Evolutionary conservation across 148 eudicot species (phyloP), one percentile per base, ranked within the genome.

Genomic region (Simmondsia chinensis): DNA sequence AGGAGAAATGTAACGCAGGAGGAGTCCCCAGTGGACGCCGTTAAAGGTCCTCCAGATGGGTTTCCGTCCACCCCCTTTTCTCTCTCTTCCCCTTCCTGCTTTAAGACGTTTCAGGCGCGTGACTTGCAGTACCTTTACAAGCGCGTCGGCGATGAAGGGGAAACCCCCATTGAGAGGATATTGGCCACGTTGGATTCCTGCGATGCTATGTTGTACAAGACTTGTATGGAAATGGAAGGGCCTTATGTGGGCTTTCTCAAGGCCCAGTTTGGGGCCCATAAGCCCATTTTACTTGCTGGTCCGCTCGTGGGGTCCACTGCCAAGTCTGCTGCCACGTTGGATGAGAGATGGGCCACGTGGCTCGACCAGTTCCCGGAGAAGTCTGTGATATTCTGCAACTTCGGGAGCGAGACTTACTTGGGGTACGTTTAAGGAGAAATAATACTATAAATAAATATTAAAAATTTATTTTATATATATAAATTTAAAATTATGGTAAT

Each of bases 381-480:
- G 1, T 71, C 82, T 2, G 74, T 76, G 1, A 64, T 72, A 18
- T 72, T 31, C 42, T 72, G 72, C 47, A 67, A 61, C 19, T 76
- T 76, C 29, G 74, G 77, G 12, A 71, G 74, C 19, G 77, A 71
- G 36, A 60, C 72, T 5, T 76, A 60, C 64, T 40, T 76, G 9
- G n/a, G n/a, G n/a, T n/a, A n/a, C n/a, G n/a, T n/a, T n/a, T n/a
- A n/a, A n/a, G n/a, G n/a, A n/a, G n/a, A n/a, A n/a, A n/a, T n/a
- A n/a, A n/a, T n/a, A n/a, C n/a, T n/a, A n/a, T n/a, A n/a, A n/a
- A n/a, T n/a, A n/a, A n/a, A n/a, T n/a, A n/a, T n/a, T n/a, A n/a
- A n/a, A n/a, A n/a, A n/a, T n/a, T n/a, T n/a, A n/a, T n/a, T n/a
- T n/a, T n/a, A n/a, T n/a, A n/a, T n/a, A n/a, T n/a, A n/a, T n/a